Conservation (phyloP, 306 rosid species). For the Fragaria nilgerrensis region DNA sequence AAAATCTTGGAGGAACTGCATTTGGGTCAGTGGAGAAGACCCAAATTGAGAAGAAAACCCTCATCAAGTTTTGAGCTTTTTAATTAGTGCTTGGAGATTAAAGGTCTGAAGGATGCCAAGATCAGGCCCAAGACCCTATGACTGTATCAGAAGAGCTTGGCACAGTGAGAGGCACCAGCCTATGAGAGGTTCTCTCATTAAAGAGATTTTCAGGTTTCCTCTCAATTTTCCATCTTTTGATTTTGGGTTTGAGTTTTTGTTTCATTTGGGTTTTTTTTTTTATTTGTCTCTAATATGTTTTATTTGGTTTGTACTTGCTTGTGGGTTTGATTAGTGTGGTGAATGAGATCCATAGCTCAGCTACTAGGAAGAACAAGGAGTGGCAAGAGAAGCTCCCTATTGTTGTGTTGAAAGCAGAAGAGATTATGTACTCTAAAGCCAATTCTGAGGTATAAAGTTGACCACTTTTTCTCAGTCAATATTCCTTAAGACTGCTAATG, state of each 20-base stretch:
- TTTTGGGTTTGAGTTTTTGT: not conserved
- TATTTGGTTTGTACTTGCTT: not conserved
- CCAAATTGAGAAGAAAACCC: not conserved
- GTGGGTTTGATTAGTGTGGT: constrained; percentile 45
- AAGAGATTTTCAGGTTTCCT: constrained; percentile 74
- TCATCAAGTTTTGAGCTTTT: not conserved
- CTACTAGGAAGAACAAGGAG: constrained; percentile 71
- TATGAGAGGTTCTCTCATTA: constrained; percentile 76
- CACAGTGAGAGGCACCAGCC: constrained; percentile 81
- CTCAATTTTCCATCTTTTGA: not conserved
- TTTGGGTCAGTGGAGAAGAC: constrained; percentile 26
- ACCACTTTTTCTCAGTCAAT: not conserved
- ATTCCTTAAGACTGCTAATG: not conserved
- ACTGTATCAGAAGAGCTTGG: constrained; percentile 81
- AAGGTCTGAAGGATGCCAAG: constrained; percentile 56
- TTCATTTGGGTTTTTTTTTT: not conserved
- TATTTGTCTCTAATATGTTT: not conserved
- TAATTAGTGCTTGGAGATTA: not conserved
- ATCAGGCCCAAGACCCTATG: constrained; percentile 72
- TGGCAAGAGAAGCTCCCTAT: constrained; percentile 83
- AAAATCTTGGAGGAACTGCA: constrained; percentile 30
- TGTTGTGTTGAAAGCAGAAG: constrained; percentile 75
- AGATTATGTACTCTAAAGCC: constrained; percentile 82
- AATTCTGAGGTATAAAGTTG: constrained; percentile 55
- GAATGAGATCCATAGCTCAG: constrained; percentile 52